Evolutionary conservation across 371 early-diverging fungal genomes (phyloP).

Genomic region (Mortierella sp.): DNA sequence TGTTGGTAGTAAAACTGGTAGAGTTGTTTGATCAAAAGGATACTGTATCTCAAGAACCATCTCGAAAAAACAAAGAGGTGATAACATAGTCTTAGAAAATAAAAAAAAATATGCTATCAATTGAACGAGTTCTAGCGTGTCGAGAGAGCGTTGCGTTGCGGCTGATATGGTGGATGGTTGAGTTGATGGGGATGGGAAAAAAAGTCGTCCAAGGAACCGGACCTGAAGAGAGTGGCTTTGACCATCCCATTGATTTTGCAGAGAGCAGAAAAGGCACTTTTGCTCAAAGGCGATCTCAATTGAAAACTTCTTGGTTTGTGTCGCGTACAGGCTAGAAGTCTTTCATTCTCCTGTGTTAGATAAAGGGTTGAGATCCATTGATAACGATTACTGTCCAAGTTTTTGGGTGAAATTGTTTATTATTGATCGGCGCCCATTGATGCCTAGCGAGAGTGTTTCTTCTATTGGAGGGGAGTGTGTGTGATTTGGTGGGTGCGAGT

Average conservation of each 20-base stretch:
- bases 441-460: constrained; percentile 6
- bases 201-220: too few species aligned
- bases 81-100: too few species aligned
- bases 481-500: background rate
- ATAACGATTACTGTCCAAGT: background rate
- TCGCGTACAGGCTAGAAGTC: background rate
- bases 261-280: background rate
- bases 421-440: background rate
- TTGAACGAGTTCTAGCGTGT: background rate
- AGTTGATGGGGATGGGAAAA: background rate
- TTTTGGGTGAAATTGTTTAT: background rate
- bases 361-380: too few species aligned
- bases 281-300: background rate
- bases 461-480: constrained; percentile 1
- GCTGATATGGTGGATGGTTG: background rate
- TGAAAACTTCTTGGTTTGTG: background rate
- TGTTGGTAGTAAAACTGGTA: too few species aligned
- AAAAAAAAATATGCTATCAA: background rate
- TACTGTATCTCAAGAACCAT: too few species aligned
- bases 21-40: too few species aligned
- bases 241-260: background rate
- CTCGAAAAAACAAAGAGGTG: too few species aligned
- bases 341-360: background rate
- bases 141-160: background rate
- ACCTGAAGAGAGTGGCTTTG: background rate